These are phyloP conservation scores for Juglanconis oblonga DNA, from an alignment of 2,329 filamentous ascomycete species.

Conservation along the genomic window DNA sequence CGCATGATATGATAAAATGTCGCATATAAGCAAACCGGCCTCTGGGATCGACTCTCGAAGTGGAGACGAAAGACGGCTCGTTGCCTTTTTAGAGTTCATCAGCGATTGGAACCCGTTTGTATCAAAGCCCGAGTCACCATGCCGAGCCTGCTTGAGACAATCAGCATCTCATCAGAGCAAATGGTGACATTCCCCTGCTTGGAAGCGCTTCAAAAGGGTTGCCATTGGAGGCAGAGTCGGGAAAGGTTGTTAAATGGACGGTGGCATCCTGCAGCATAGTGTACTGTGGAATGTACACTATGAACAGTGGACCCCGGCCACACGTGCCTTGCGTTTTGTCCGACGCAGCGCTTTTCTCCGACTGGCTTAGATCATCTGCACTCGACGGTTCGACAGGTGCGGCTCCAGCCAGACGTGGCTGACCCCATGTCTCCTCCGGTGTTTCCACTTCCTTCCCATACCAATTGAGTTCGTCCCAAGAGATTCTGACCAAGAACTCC, in stretches of 20 bases:
- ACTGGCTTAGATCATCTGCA: slow-evolving; percentile 6
- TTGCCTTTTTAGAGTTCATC: background rate
- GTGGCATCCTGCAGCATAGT: background rate
- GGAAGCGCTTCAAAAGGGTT: background rate
- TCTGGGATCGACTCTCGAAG: background rate
- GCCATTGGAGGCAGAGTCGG: background rate
- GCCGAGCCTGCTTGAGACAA: no score
- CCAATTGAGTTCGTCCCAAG: no score
- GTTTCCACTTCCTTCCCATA: no score
- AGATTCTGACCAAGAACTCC: no score
- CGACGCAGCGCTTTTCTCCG: slow-evolving; percentile 5
- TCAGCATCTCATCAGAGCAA: background rate
- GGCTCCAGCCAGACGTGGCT: no score
- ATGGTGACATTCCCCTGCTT: background rate
- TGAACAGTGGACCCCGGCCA: background rate
- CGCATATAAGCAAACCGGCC: background rate
- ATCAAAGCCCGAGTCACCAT: no score
- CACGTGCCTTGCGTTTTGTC: slow-evolving; percentile 17
- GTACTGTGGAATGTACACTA: background rate
- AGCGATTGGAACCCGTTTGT: no score
- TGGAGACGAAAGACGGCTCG: background rate
- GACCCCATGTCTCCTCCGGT: no score
- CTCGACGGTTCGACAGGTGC: background rate
- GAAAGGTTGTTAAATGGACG: no score
- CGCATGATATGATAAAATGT: background rate